Evolutionary conservation across 2,329 filamentous ascomycete genomes (phyloP).

Genomic region (Paecilomyces formosus): DNA sequence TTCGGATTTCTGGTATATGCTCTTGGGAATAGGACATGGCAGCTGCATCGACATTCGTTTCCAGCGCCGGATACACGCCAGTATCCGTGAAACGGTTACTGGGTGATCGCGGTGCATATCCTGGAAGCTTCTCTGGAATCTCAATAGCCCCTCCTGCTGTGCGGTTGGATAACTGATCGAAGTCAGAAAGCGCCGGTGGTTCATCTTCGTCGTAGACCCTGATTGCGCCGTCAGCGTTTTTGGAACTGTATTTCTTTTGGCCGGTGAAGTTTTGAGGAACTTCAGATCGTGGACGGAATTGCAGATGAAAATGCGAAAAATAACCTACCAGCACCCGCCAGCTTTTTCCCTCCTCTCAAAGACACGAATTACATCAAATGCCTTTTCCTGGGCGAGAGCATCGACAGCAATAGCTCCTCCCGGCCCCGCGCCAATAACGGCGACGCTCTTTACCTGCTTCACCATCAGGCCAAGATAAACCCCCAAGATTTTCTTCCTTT

Average conservation of each 20-base stretch:
- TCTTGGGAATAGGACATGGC: conserved; percentile 57
- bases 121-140: conserved; percentile 44
- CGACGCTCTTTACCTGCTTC: conserved; percentile 36
- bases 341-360: conserved; percentile 55
- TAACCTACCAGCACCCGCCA: conserved; percentile 54
- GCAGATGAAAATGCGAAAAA: background rate
- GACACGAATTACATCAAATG: conserved; percentile 52
- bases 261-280: background rate
- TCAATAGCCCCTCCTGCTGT: conserved; percentile 44
- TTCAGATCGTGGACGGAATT: background rate
- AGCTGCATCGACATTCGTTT: conserved; percentile 55
- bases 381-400: conserved; percentile 51
- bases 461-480: background rate
- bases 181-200: conserved; percentile 37
- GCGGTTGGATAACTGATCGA: conserved; percentile 41
- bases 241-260: background rate
- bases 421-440: conserved; percentile 56
- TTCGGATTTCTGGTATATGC: conserved; percentile 40
- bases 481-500: background rate
- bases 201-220: conserved; percentile 25
- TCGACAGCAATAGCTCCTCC: conserved; percentile 55
- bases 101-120: conserved; percentile 32
- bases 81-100: conserved; percentile 50
- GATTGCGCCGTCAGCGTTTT: background rate
- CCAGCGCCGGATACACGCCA: conserved; percentile 55